Evolutionary conservation across 1,284 basidiomycete genomes (phyloP).

Genomic region (Puccinia coronata): DNA sequence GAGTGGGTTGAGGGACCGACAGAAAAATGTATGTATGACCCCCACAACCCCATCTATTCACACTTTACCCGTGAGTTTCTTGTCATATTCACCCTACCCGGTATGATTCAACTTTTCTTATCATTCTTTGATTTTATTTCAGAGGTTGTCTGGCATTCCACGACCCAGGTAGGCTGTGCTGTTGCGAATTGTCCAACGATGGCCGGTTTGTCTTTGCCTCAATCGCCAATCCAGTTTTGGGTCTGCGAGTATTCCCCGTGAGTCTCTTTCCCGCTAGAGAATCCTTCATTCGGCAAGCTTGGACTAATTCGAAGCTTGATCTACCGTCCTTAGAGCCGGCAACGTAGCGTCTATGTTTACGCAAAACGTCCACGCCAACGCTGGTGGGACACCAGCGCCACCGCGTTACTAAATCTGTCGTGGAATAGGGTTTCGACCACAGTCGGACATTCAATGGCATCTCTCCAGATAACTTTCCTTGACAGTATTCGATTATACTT

Average conservation of each 20-base stretch:
- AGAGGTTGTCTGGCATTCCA: conserved; percentile 48
- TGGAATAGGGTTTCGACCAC: not conserved
- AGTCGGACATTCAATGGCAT: not conserved
- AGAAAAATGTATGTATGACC: conserved; percentile 40
- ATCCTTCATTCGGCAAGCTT: not conserved
- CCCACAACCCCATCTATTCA: conserved; percentile 6
- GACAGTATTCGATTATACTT: not conserved
- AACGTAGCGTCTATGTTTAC: conserved; percentile 23
- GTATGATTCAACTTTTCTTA: not conserved
- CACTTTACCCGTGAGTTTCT: conserved; percentile 48
- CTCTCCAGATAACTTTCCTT: not conserved
- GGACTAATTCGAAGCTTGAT: not conserved
- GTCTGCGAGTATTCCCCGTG: conserved; percentile 49
- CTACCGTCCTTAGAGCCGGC: not conserved
- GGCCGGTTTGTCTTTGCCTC: conserved; percentile 35
- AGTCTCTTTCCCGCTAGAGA: not conserved
- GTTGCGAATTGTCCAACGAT: conserved; percentile 30
- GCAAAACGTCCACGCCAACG: conserved; percentile 30
- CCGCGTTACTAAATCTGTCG: not conserved
- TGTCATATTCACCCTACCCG: not conserved
- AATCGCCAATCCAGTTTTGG: conserved; percentile 48
- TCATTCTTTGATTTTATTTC: conserved; percentile 3
- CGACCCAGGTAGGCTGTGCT: conserved; percentile 40
- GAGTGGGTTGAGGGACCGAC: conserved; percentile 40
- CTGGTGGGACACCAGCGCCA: conserved; percentile 16